Conservation (phyloP, 164 flowering plant genomes). For the Litsea cubeba region DNA sequence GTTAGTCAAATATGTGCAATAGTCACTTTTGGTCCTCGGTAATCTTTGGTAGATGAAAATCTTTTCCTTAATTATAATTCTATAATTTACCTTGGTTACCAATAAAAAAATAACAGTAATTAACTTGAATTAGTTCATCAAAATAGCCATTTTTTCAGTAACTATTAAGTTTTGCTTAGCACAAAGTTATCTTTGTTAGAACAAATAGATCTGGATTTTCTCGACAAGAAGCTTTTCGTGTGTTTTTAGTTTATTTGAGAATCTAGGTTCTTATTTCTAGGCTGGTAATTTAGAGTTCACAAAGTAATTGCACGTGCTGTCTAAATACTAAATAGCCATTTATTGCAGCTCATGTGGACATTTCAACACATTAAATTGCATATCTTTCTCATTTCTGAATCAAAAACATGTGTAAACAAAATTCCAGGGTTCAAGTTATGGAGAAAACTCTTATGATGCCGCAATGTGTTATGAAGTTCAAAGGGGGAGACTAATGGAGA, state of each 20-base stretch:
- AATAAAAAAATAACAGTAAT: too few species aligned
- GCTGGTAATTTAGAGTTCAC: background rate
- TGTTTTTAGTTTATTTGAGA: background rate
- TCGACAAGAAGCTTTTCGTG: too few species aligned
- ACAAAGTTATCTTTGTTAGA: background rate
- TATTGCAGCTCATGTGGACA: background rate
- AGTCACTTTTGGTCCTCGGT: too few species aligned
- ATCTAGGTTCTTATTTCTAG: background rate
- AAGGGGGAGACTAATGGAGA: slow-evolving; percentile 23
- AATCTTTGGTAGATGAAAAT: too few species aligned
- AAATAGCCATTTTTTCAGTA: background rate
- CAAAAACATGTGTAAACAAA: background rate
- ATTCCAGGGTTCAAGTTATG: slow-evolving; percentile 29
- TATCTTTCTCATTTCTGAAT: background rate
- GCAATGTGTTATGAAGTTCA: slow-evolving; percentile 5
- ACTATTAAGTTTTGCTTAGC: background rate
- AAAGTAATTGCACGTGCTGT: background rate
- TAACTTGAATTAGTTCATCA: background rate
- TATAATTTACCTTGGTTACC: too few species aligned
- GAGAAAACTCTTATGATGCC: slow-evolving; percentile 32
- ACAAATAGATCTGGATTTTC: background rate
- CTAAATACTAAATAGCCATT: too few species aligned
- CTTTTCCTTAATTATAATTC: too few species aligned
- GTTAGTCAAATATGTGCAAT: too few species aligned
- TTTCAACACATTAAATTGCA: background rate